Percentiles rank a stretch among this genome's conserved stretches.
These are phyloP conservation scores for Knufia petricola DNA, from an alignment of 2,329 filamentous ascomycete species.

Conservation along the genomic window DNA sequence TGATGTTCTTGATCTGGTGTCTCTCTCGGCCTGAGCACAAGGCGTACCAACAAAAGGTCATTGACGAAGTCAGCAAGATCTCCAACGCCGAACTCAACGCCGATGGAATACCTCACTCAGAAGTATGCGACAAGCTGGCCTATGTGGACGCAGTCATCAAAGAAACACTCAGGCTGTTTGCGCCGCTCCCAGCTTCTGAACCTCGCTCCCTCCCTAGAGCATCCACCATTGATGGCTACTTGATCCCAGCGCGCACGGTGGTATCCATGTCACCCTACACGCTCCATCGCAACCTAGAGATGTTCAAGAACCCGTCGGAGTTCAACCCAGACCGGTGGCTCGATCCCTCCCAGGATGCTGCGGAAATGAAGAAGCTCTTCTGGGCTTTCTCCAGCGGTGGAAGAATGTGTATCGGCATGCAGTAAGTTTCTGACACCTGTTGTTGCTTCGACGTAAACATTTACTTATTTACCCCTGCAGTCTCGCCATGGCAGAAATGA, in stretches of 20 bases:
- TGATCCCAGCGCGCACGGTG: constrained; percentile 28
- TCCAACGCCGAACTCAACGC: constrained; percentile 21
- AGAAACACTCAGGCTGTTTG: constrained; percentile 42
- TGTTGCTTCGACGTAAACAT: too few relatives aligned
- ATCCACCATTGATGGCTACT: constrained; percentile 30
- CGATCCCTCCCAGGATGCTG: constrained; percentile 17
- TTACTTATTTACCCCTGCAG: too few relatives aligned
- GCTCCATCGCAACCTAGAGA: constrained; percentile 23
- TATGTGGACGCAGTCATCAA: constrained; percentile 43
- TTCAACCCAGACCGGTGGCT: constrained; percentile 34
- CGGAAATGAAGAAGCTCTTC: constrained; percentile 22
- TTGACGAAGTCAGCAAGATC: constrained; percentile 28
- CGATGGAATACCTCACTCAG: background rate
- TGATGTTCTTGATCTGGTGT: constrained; percentile 44
- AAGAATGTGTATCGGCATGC: constrained; percentile 34
- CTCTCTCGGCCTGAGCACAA: constrained; percentile 38
- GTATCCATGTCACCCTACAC: constrained; percentile 33
- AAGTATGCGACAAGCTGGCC: constrained; percentile 35
- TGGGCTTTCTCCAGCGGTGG: constrained; percentile 35
- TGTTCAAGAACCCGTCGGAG: constrained; percentile 31
- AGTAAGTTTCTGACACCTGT: too few relatives aligned
- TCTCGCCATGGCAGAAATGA: constrained; percentile 45
- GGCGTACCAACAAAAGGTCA: constrained; percentile 31
- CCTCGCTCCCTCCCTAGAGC: constrained; percentile 35
- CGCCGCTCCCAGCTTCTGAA: constrained; percentile 44